A percentile compares a stretch with the other conserved stretches of the same genome.
phyloP scores from a whole-genome alignment of 352 stramenopile species.

The Globisporangium parvum region DNA sequence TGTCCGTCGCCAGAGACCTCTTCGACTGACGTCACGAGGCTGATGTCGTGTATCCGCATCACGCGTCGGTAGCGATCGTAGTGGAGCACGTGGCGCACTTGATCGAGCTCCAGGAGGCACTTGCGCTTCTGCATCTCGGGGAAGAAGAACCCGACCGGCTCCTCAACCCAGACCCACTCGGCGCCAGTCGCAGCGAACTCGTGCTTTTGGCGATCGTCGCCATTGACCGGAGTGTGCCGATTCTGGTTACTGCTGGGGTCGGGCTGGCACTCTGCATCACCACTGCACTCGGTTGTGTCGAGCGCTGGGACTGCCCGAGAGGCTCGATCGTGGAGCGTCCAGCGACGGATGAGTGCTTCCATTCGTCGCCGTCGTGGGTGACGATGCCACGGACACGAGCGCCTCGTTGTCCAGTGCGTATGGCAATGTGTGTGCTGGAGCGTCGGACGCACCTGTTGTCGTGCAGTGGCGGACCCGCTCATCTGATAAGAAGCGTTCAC shows the following conservation, averaged over 20 bases:
- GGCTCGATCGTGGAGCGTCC: no score
- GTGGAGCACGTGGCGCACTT: constrained; percentile 49
- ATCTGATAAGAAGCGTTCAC: no score
- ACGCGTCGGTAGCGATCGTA: constrained; percentile 46
- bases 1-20: constrained; percentile 22
- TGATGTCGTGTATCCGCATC: constrained; percentile 52
- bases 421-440: no score
- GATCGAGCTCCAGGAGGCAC: constrained; percentile 51
- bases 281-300: no score
- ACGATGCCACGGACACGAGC: no score
- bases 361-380: neutral
- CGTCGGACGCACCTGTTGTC: no score
- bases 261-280: neutral
- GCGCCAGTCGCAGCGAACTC: constrained; percentile 9
- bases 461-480: no score
- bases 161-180: constrained; percentile 61
- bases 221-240: neutral
- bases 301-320: no score
- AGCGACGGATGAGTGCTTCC: constrained; percentile 1
- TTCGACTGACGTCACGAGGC: constrained; percentile 51
- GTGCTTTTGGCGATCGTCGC: constrained; percentile 5
- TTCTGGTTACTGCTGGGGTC: constrained; percentile 6
- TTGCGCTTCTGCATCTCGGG: constrained; percentile 31
- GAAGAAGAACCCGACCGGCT: constrained; percentile 43
- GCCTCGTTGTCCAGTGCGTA: no score